Evolutionary conservation across 352 stramenopile genomes (phyloP), one percentile per base, ranked within the genome.

Genomic region (Phytophthora uliginosa): DNA sequence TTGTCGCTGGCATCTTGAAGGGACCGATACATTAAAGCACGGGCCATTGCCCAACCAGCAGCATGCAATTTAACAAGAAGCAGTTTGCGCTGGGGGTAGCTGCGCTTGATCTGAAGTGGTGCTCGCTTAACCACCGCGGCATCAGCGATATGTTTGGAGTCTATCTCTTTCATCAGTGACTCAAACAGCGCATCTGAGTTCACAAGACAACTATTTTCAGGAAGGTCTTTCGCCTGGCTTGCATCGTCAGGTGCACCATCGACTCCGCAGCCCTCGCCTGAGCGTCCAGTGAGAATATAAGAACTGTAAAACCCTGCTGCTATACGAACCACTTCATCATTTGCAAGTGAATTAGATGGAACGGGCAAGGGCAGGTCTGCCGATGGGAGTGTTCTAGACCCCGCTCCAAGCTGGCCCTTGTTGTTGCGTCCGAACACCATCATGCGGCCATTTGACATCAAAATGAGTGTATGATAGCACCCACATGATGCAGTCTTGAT

Each of bases 341-440:
- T 90, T 22, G 86, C 76, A 7, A 96, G 75, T 8, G 88, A 85
- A 64, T 92, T 94, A 0, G 85, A 91, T 36, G 88, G 86, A 22
- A 96, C 83, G 0, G 88, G 89, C 2, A 97, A 76, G 2, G 90
- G 90, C 2, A 97, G 60, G 38, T 97, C 90, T 17, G 89, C 90
- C 3, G 90, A 95, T 20, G 90, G 85, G 7, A 97, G 63, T 8
- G 90, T 95, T 53, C 89, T 82, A 9, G 87, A 86, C 2, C 89
- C 90, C 6, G 87, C 84, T 1, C 90, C 89, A 18, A 96, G 86
- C 33, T 97, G 90, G 0, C 90, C 89, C 55, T 97, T 97, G 68
- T 97, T 97, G 73, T 97, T 97, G 47, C 90, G 83, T 6, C 90
- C 89, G 77, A 97, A 97, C 0, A 95, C 89, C 89, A 97, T 95